Percentiles rank a stretch among this genome's conserved stretches.
Conservation (phyloP, 768 basidiomycete genomes). For the Xerocomus spinulosus region DNA sequence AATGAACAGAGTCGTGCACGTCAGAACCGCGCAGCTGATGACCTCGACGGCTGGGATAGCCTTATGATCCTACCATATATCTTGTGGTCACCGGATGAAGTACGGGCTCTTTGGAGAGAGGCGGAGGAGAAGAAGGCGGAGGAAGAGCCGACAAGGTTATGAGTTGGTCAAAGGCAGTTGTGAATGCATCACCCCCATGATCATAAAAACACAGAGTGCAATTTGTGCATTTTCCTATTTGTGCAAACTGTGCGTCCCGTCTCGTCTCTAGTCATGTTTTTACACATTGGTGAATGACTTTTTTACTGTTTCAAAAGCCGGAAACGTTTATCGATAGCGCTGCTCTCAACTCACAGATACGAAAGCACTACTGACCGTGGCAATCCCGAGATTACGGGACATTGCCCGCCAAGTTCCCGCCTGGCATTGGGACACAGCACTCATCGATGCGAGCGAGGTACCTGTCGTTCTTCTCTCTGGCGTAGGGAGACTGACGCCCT, state of each 20-base stretch:
- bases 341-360: background rate
- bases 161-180: background rate
- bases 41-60: background rate
- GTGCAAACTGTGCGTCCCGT: no score
- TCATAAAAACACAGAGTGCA: no score
- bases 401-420: background rate
- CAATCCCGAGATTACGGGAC: background rate
- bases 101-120: background rate
- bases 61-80: background rate
- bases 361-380: background rate
- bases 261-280: no score
- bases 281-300: no score
- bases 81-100: background rate
- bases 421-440: background rate
- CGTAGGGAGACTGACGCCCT: background rate
- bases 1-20: no score
- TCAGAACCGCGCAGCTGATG: background rate
- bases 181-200: background rate
- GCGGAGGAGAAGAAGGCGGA: background rate
- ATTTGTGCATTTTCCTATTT: no score
- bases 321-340: no score
- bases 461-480: background rate
- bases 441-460: background rate
- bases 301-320: no score
- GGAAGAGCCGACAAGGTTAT: background rate